phyloP scores from a whole-genome alignment of 2,329 filamentous ascomycete genomes.

The Fusarium cicatricum region DNA sequence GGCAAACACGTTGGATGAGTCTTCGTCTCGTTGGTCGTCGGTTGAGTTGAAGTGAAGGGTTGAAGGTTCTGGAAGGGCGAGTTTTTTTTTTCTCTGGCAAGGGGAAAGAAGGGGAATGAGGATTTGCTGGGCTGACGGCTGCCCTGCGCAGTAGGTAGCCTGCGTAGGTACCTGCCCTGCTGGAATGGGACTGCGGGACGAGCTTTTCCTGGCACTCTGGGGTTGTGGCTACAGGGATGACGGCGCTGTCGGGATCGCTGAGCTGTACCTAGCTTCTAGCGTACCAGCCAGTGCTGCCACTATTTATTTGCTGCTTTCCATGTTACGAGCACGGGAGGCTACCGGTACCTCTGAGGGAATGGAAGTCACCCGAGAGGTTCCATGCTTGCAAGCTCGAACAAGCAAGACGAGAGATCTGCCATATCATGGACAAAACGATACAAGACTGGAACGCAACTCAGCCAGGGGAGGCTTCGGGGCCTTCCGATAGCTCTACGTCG shows the following conservation, averaged over 20 bases:
- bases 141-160: no score
- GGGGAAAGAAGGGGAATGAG: background rate
- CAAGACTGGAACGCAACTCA: constrained; percentile 27
- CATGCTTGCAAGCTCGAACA: background rate
- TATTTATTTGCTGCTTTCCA: constrained; percentile 12
- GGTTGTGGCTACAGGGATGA: constrained; percentile 26
- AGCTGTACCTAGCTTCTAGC: constrained; percentile 20
- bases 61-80: constrained; percentile 37
- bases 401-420: constrained; percentile 3
- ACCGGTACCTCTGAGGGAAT: no score
- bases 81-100: constrained; percentile 28
- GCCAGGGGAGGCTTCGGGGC: constrained; percentile 11
- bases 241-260: constrained; percentile 20
- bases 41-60: constrained; percentile 42
- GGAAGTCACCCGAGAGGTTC: background rate
- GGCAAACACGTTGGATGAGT: constrained; percentile 35
- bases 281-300: constrained; percentile 15
- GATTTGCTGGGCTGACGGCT: background rate
- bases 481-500: constrained; percentile 16
- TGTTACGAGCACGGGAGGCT: background rate
- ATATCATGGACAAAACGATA: constrained; percentile 9
- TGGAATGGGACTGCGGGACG: constrained; percentile 27
- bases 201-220: constrained; percentile 13
- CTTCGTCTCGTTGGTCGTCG: constrained; percentile 40
- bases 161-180: constrained; percentile 25